Conservation (phyloP, 2,329 filamentous ascomycete species). For the Claviceps fusiformis region DNA sequence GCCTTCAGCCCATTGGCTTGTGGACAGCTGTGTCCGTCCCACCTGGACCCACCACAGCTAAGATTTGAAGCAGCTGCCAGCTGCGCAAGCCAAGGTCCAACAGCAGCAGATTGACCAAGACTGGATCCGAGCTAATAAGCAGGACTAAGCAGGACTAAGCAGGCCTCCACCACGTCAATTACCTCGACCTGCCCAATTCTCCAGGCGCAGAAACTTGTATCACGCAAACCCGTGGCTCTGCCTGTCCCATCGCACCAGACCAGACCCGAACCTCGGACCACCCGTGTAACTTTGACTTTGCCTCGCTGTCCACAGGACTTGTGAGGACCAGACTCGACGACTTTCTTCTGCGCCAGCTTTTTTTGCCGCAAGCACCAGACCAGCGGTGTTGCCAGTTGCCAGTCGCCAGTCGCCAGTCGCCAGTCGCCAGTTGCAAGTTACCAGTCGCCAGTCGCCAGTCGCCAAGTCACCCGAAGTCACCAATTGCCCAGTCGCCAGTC, state of each 20-base stretch:
- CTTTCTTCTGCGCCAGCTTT: slow-evolving; percentile 2
- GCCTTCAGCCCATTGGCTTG: slow-evolving; percentile 1
- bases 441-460: too few relatives aligned
- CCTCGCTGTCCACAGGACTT: slow-evolving; percentile 8
- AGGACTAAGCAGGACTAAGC: background rate
- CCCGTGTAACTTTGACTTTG: slow-evolving; percentile 11
- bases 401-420: slow-evolving; percentile 5
- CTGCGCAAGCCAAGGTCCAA: too few relatives aligned
- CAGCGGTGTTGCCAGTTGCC: slow-evolving; percentile 2
- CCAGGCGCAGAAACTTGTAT: slow-evolving; percentile 11
- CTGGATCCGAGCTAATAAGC: background rate
- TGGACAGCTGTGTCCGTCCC: background rate
- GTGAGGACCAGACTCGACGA: background rate
- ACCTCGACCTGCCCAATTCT: slow-evolving; percentile 6
- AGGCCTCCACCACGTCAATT: slow-evolving; percentile 3
- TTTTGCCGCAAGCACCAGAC: slow-evolving; percentile 4
- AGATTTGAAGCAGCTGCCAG: background rate
- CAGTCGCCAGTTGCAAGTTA: background rate
- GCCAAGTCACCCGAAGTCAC: too few relatives aligned
- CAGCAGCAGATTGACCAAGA: background rate
- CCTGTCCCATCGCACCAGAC: slow-evolving; percentile 6
- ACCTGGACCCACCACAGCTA: background rate
- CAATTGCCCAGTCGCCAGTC: too few relatives aligned
- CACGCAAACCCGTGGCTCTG: slow-evolving; percentile 12
- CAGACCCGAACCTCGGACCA: slow-evolving; percentile 9